Percentiles rank a stretch among this genome's conserved stretches.
These are phyloP conservation scores for Starmera amethionina DNA, from an alignment of 805 yeast genomes.

Conservation along the genomic window DNA sequence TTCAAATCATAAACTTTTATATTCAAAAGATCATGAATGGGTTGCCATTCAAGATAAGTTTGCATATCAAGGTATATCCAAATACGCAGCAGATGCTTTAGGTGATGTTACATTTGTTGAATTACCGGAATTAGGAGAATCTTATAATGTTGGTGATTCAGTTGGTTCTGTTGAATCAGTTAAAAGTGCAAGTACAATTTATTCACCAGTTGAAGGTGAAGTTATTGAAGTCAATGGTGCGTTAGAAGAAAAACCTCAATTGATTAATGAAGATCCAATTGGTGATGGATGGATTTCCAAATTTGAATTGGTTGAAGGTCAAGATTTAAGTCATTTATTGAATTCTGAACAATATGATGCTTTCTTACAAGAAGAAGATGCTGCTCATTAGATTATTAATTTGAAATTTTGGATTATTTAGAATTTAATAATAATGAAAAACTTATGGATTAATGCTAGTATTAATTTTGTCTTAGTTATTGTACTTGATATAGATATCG, in stretches of 20 bases:
- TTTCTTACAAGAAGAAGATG: slow-evolving; percentile 46
- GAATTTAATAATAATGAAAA: too few relatives aligned
- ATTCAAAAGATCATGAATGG: slow-evolving; percentile 78
- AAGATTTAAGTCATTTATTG: slow-evolving; percentile 36
- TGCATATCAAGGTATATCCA: slow-evolving; percentile 78
- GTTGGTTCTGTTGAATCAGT: slow-evolving; percentile 93
- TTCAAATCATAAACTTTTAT: slow-evolving; percentile 25
- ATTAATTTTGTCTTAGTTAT: too few relatives aligned
- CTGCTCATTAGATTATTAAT: slow-evolving; percentile 14
- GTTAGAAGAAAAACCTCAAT: slow-evolving; percentile 61
- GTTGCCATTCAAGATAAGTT: slow-evolving; percentile 46
- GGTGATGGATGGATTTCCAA: slow-evolving; percentile 93
- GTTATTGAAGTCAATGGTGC: slow-evolving; percentile 60
- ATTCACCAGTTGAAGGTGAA: slow-evolving; percentile 76
- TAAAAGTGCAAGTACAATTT: slow-evolving; percentile 88
- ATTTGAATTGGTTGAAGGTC: slow-evolving; percentile 43
- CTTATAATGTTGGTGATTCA: slow-evolving; percentile 62
- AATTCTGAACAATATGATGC: slow-evolving; percentile 45
- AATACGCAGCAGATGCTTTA: slow-evolving; percentile 90
- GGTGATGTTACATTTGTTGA: slow-evolving; percentile 96
- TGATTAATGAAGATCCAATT: slow-evolving; percentile 82
- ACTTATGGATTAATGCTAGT: too few relatives aligned
- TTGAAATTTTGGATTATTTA: too few relatives aligned
- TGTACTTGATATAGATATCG: too few relatives aligned
- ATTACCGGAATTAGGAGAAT: slow-evolving; percentile 64